A percentile compares a stretch with the other conserved stretches of the same genome.
Evolutionary conservation across 2,329 filamentous ascomycete genomes (phyloP).

Genomic region (Chalaropsis ovoidea): DNA sequence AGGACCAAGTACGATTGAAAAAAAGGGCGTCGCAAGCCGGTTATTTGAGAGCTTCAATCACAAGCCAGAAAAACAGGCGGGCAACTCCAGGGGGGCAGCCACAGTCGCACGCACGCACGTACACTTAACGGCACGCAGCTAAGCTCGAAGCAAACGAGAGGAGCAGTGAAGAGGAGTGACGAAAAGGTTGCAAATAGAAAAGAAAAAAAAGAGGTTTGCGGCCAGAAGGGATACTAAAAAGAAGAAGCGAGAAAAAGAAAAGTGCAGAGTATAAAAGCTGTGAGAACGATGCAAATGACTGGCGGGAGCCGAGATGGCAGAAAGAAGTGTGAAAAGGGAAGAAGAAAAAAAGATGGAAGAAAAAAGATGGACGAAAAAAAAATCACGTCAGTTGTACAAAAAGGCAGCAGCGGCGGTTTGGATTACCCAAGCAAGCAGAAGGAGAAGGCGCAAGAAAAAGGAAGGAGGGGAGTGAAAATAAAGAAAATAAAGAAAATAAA

Average conservation of each 20-base stretch:
- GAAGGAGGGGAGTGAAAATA: too few species aligned
- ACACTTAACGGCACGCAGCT: slow-evolving; percentile 9
- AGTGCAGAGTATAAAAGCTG: neutral
- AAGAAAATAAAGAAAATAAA: neutral
- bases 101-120: slow-evolving; percentile 2
- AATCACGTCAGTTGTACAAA: slow-evolving; percentile 11
- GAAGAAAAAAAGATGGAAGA: neutral
- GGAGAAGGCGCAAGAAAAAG: neutral
- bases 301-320: neutral
- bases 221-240: neutral
- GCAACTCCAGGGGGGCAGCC: neutral
- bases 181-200: neutral
- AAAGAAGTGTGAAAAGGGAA: neutral
- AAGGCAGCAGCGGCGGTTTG: neutral
- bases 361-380: neutral
- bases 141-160: neutral
- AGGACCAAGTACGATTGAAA: neutral
- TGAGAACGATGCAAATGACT: neutral
- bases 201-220: too few species aligned
- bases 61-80: neutral
- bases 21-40: neutral
- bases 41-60: slow-evolving; percentile 3
- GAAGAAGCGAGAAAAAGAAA: neutral
- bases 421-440: neutral
- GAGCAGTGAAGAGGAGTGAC: neutral